These are phyloP conservation scores for Penicillium rolfsii DNA, from an alignment of 2,329 filamentous ascomycete genomes.

Conservation along the genomic window DNA sequence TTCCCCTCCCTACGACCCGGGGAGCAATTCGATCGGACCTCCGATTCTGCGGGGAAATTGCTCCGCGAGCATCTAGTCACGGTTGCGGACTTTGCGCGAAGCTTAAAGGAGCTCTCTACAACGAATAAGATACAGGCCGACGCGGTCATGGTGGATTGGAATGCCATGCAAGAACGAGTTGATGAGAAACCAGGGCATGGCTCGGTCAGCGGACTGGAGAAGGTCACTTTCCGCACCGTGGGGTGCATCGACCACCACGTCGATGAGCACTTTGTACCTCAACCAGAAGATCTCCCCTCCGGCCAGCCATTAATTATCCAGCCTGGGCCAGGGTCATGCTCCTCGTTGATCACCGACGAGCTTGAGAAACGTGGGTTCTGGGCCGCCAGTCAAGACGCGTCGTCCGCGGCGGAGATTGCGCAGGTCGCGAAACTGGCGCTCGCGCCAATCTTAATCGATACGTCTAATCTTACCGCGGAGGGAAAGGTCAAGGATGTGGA, in stretches of 20 bases:
- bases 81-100: constrained; percentile 42
- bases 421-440: constrained; percentile 46
- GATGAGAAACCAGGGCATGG: constrained; percentile 53
- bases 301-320: constrained; percentile 57
- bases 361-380: constrained; percentile 51
- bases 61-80: constrained; percentile 45
- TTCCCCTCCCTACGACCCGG: constrained; percentile 21
- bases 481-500: constrained; percentile 53
- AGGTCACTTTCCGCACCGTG: constrained; percentile 46
- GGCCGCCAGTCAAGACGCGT: constrained; percentile 25
- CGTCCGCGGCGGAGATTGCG: constrained; percentile 41
- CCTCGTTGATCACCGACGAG: constrained; percentile 59
- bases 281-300: constrained; percentile 37
- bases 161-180: constrained; percentile 47
- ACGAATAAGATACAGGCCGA: constrained; percentile 24
- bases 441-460: constrained; percentile 50
- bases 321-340: constrained; percentile 61
- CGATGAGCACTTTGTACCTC: constrained; percentile 58
- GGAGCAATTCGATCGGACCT: constrained; percentile 31
- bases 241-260: constrained; percentile 67
- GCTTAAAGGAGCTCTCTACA: constrained; percentile 18
- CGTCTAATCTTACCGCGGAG: constrained; percentile 48
- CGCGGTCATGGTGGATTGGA: constrained; percentile 51
- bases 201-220: constrained; percentile 52
- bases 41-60: constrained; percentile 29